Percentiles rank a stretch among this genome's conserved stretches.
These are phyloP conservation scores for Schoenoplectus triqueter DNA, from an alignment of 202 grass and related monocot species.

Conservation along the genomic window DNA sequence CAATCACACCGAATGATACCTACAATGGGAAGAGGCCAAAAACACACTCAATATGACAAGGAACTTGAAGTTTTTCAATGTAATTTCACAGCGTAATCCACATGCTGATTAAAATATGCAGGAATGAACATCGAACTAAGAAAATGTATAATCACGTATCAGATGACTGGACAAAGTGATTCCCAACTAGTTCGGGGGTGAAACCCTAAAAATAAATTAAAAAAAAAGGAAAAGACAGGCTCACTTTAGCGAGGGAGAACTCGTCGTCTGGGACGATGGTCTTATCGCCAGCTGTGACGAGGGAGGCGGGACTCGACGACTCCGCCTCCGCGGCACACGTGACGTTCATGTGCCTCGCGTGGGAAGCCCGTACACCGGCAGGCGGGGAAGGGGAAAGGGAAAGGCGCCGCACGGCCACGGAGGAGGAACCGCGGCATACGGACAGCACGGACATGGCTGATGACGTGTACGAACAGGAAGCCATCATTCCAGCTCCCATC, in stretches of 20 bases:
- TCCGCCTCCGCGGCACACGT: conserved; percentile 46
- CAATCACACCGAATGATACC: conserved; percentile 94
- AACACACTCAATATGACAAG: not conserved
- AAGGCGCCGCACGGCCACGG: not conserved
- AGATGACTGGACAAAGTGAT: not conserved
- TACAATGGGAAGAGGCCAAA: conserved; percentile 26
- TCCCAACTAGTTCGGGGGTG: not conserved
- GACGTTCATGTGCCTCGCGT: conserved; percentile 29
- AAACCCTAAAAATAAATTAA: not conserved
- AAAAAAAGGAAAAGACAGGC: not conserved
- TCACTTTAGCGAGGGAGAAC: conserved; percentile 84
- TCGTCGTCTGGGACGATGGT: conserved; percentile 63
- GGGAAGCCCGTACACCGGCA: not conserved
- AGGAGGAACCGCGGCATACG: not conserved
- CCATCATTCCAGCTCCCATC: conserved; percentile 25
- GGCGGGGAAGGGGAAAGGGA: not conserved
- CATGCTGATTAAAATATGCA: too few relatives aligned
- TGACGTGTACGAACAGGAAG: conserved; percentile 36
- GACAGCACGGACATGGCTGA: conserved; percentile 26
- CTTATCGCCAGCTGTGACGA: conserved; percentile 46
- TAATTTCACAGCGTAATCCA: too few relatives aligned
- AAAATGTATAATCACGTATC: too few relatives aligned
- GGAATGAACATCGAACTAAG: not conserved
- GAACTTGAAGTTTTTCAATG: too few relatives aligned
- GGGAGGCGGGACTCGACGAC: conserved; percentile 42